Evolutionary conservation across 495 filamentous ascomycete species (phyloP).

Genomic region (Opeltia flavorubescens): DNA sequence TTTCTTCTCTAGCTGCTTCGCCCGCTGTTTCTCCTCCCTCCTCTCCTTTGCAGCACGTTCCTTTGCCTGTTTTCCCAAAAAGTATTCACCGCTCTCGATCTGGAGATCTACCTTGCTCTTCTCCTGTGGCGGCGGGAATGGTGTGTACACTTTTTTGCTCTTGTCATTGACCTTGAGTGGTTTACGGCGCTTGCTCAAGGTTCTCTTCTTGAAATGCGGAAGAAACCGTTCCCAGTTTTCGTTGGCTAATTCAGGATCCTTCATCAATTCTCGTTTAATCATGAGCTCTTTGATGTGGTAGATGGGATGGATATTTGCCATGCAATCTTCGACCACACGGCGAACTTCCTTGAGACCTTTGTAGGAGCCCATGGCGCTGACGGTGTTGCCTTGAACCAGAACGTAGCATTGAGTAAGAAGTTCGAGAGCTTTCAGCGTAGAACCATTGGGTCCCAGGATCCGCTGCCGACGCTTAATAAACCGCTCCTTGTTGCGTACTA

Average conservation of each 20-base stretch:
- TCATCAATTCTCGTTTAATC: constrained; percentile 97
- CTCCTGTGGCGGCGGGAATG: constrained; percentile 59
- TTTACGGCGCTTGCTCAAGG: constrained; percentile 64
- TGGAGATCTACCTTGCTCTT: constrained; percentile 97
- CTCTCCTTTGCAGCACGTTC: constrained; percentile 68
- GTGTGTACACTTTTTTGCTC: constrained; percentile 84
- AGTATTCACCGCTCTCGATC: constrained; percentile 97
- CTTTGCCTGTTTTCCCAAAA: constrained; percentile 81
- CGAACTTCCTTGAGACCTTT: constrained; percentile 91
- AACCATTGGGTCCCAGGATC: constrained; percentile 72
- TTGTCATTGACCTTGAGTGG: constrained; percentile 88
- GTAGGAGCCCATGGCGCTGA: constrained; percentile 77
- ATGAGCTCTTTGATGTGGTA: constrained; percentile 97
- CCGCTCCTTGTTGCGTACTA: constrained; percentile 88
- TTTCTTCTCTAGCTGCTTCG: constrained; percentile 81
- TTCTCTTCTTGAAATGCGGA: constrained; percentile 96
- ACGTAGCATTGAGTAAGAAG: constrained; percentile 91
- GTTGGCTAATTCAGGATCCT: constrained; percentile 73
- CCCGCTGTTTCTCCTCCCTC: constrained; percentile 62
- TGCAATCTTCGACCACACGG: constrained; percentile 83
- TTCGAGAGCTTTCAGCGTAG: constrained; percentile 85
- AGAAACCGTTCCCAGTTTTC: constrained; percentile 95
- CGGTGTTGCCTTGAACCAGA: constrained; percentile 93
- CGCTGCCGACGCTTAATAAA: constrained; percentile 94
- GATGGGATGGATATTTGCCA: constrained; percentile 88